phyloP scores from a whole-genome alignment of 2,329 filamentous ascomycete species.

The Venturia pyrina region DNA sequence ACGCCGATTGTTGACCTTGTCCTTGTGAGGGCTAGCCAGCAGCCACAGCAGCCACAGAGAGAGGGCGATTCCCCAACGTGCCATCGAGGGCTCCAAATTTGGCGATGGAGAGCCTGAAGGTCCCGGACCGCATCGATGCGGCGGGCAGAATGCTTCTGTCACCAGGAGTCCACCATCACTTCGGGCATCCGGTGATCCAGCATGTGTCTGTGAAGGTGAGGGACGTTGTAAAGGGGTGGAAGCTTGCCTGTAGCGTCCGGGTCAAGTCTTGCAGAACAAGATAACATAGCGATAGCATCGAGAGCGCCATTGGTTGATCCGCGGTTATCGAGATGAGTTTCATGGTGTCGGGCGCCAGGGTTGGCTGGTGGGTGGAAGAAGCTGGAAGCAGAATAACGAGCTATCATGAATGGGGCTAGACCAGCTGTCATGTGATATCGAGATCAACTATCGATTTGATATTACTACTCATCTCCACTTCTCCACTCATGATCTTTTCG shows the following conservation, averaged over 20 bases:
- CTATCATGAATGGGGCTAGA: not conserved
- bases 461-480: not conserved
- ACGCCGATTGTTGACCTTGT: not conserved
- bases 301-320: not conserved
- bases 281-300: not conserved
- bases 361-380: not conserved
- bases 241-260: not conserved
- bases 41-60: constrained; percentile 6
- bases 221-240: not conserved
- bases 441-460: not conserved
- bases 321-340: not conserved
- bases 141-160: not conserved
- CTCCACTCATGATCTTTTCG: no score
- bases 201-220: not conserved
- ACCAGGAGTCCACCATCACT: no score
- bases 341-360: not conserved
- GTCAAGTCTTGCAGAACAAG: not conserved
- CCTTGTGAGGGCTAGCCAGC: constrained; percentile 2
- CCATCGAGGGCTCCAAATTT: not conserved
- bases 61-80: constrained; percentile 5
- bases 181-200: not conserved
- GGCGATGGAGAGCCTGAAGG: not conserved
- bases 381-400: not conserved
- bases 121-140: not conserved
- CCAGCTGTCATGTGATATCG: not conserved